Conservation (phyloP, 176 grass and related monocot species). For the Calamus simplicifolius region DNA sequence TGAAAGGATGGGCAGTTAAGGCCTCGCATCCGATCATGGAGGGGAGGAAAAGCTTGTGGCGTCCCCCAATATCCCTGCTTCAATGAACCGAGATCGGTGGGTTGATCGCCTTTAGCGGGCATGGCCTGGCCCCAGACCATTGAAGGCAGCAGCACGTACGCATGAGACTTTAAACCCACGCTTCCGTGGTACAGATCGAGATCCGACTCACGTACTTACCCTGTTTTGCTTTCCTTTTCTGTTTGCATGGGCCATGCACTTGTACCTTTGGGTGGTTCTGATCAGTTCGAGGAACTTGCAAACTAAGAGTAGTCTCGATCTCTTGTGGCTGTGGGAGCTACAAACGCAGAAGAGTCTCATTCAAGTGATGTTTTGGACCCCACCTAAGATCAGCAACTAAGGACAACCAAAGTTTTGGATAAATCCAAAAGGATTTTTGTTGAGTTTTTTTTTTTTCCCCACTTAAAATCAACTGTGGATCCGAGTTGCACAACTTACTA, state of each 20-base stretch:
- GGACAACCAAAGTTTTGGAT: too few species aligned
- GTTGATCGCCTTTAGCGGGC: constrained; percentile 3
- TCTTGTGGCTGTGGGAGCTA: too few species aligned
- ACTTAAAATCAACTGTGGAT: too few species aligned
- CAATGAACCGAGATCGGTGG: neutral
- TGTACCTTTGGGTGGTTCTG: too few species aligned
- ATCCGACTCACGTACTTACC: neutral
- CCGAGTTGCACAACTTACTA: too few species aligned
- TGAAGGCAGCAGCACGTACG: constrained; percentile 5
- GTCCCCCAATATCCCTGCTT: neutral
- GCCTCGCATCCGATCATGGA: too few species aligned
- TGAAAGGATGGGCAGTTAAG: neutral
- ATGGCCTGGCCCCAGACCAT: neutral
- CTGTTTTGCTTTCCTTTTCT: constrained; percentile 26
- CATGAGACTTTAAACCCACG: constrained; percentile 32
- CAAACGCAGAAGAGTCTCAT: too few species aligned
- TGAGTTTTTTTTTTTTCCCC: too few species aligned
- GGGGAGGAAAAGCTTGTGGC: neutral
- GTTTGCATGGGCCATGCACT: constrained; percentile 33
- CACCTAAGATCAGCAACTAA: too few species aligned
- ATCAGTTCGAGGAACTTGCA: neutral
- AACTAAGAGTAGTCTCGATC: neutral
- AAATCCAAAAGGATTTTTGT: too few species aligned
- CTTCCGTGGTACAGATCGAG: neutral
- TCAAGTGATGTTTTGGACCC: too few species aligned